Percentiles rank a stretch among this genome's conserved stretches.
Conservation (phyloP, 495 filamentous ascomycete species). For the Penicillium cosmopolitanum region DNA sequence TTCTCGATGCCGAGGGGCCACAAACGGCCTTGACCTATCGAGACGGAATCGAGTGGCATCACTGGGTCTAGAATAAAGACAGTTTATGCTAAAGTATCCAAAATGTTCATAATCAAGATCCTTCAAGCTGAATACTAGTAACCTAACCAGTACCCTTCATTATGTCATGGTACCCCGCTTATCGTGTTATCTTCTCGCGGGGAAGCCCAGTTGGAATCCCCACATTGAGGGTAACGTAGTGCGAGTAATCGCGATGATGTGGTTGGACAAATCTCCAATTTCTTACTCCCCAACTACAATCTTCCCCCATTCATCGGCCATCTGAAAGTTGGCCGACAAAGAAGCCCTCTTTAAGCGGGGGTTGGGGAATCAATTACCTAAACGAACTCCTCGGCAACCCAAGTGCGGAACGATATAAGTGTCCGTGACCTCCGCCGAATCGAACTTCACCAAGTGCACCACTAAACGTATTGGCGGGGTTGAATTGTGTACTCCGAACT, state of each 20-base stretch:
- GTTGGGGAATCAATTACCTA: conserved; percentile 21
- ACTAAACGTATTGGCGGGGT: background rate
- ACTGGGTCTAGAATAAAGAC: conserved; percentile 24
- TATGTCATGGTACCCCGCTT: conserved; percentile 4
- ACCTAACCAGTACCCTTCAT: background rate
- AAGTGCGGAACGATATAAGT: conserved; percentile 15
- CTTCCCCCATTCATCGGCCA: background rate
- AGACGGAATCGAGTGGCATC: conserved; percentile 37
- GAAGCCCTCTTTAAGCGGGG: conserved; percentile 18
- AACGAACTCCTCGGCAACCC: conserved; percentile 8
- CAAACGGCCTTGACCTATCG: conserved; percentile 39
- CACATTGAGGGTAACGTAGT: background rate
- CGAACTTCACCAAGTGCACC: background rate
- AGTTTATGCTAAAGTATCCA: background rate
- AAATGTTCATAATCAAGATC: background rate
- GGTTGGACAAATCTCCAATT: conserved; percentile 13
- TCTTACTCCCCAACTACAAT: background rate
- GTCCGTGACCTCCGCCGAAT: conserved; percentile 7
- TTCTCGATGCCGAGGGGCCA: conserved; percentile 63
- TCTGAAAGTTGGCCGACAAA: conserved; percentile 3
- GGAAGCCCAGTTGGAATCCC: background rate
- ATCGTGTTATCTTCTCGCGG: conserved; percentile 12
- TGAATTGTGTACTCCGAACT: too few relatives aligned
- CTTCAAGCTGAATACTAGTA: background rate
- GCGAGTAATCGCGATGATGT: conserved; percentile 13